Base-by-base conservation (phyloP, 192 early-diverging fungal genomes). In the Rhizoclosmatium sp. region DNA sequence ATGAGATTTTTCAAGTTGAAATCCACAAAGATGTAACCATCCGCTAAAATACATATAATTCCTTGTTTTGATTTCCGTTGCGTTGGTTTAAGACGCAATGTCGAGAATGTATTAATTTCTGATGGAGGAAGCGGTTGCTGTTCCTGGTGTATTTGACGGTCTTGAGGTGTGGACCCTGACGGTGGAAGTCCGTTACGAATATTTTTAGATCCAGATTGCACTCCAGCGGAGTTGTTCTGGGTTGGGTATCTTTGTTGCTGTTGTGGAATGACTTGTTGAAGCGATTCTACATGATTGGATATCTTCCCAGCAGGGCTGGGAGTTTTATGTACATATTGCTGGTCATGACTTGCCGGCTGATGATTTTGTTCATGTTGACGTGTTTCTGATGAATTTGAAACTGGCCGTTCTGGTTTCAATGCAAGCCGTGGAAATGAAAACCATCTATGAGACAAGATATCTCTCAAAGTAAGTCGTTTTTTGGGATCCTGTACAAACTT, bases 391-490 rank as follows among this genome's bases (percentile, higher is more conserved):
- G 31, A 9, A 16, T 56, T 19, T 19, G 71, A 60, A n/a, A 16
- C 7, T 16, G 62, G 47, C 9, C 74, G 74, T 23, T 68, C 75
- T 7, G 31, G n/a, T 47, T 75, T 49, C 59, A 75, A 40, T 48
- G 58, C 31, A 1, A 75, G 59, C 19, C 59, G 39, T 45, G 72
- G 59, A 48, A 42, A 49, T 14, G 78, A 47, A 59, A 80, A 80
- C 78, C 78, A 93, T 47, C 82, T 78, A 70, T 93, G 91, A 4
- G 65, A 59, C 64, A 90, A 69, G 21, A 92, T 78, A 54, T 88
- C 81, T 12, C 75, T 49, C 23, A 88, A 80, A 3, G 87, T 69
- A 9, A 91, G 77, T 23, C 92, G 74, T 49, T 83, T 82, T 40
- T 85, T 81, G 7, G 92, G 91, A 58, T 89, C 88, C 82, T 87